A percentile compares a stretch with the other conserved stretches of the same genome.
Conservation (phyloP, 805 yeast species). For the Kuraishia piskuri region DNA sequence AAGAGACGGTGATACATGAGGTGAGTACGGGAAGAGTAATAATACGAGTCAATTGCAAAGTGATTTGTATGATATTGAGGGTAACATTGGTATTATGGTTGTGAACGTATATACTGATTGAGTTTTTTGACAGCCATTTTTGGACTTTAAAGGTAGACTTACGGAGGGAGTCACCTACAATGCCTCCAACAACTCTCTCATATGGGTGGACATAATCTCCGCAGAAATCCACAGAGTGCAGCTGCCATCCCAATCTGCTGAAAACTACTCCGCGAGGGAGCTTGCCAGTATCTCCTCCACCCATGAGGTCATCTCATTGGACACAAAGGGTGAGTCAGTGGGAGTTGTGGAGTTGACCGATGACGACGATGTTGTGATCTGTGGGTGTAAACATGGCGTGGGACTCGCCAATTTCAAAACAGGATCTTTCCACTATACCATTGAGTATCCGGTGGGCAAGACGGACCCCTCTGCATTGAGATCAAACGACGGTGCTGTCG, state of each 20-base stretch:
- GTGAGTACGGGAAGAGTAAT: not conserved
- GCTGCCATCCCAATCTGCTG: constrained; percentile 10
- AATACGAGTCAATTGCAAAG: too few relatives aligned
- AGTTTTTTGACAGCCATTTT: constrained; percentile 13
- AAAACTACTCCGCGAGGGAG: constrained; percentile 17
- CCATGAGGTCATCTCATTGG: constrained; percentile 31
- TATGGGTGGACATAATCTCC: constrained; percentile 37
- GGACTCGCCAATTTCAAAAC: constrained; percentile 41
- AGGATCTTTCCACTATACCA: constrained; percentile 25
- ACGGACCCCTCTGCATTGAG: constrained; percentile 30
- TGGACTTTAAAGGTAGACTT: constrained; percentile 32
- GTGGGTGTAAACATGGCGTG: constrained; percentile 61
- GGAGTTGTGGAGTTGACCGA: constrained; percentile 70
- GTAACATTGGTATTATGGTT: too few relatives aligned
- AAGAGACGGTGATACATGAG: not conserved
- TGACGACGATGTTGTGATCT: constrained; percentile 42
- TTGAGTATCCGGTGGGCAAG: constrained; percentile 29
- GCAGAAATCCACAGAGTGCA: constrained; percentile 31
- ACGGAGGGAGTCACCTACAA: constrained; percentile 65
- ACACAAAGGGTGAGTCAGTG: constrained; percentile 31
- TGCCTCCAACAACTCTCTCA: constrained; percentile 40
- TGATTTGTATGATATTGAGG: too few relatives aligned
- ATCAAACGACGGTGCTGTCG: constrained; percentile 80
- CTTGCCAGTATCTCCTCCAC: constrained; percentile 12
- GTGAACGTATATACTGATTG: not conserved